Conservation (phyloP, 768 basidiomycete species). For the Albatrellus ellisii region DNA sequence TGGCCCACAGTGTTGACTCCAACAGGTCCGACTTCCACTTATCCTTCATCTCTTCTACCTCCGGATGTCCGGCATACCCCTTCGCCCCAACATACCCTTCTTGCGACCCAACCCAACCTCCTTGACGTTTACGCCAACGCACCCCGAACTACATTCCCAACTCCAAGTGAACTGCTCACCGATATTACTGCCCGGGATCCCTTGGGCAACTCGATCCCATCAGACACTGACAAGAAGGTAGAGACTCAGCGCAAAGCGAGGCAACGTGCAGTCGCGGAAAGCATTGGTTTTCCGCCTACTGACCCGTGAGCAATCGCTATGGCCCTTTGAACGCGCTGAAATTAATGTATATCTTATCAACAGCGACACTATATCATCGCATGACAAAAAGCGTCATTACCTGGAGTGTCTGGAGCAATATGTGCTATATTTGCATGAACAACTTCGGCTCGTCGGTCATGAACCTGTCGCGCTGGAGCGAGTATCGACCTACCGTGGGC, state of each 20-base stretch:
- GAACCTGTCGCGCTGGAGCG: constrained; percentile 36
- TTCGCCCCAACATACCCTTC: background rate
- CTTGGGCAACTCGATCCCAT: background rate
- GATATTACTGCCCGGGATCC: constrained; percentile 23
- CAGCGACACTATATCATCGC: constrained; percentile 64
- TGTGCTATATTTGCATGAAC: constrained; percentile 50
- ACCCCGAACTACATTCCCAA: constrained; percentile 33
- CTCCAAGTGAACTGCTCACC: constrained; percentile 48
- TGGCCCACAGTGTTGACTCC: constrained; percentile 7
- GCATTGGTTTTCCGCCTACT: constrained; percentile 42
- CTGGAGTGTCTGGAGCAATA: constrained; percentile 65
- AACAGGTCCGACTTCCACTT: constrained; percentile 2
- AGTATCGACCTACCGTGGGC: constrained; percentile 35
- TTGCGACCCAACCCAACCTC: constrained; percentile 6
- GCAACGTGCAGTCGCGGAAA: constrained; percentile 42
- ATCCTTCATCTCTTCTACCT: background rate
- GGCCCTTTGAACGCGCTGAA: background rate
- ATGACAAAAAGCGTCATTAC: constrained; percentile 67
- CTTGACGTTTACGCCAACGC: constrained; percentile 14
- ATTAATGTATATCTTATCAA: background rate
- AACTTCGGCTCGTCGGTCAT: constrained; percentile 36
- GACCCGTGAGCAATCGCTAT: constrained; percentile 36
- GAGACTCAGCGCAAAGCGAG: constrained; percentile 45
- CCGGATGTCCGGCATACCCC: background rate
- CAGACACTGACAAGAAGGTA: constrained; percentile 9